Evolutionary conservation across 2,329 filamentous ascomycete species (phyloP), one percentile per base, ranked within the genome.

Genomic region (Trichothecium roseum): DNA sequence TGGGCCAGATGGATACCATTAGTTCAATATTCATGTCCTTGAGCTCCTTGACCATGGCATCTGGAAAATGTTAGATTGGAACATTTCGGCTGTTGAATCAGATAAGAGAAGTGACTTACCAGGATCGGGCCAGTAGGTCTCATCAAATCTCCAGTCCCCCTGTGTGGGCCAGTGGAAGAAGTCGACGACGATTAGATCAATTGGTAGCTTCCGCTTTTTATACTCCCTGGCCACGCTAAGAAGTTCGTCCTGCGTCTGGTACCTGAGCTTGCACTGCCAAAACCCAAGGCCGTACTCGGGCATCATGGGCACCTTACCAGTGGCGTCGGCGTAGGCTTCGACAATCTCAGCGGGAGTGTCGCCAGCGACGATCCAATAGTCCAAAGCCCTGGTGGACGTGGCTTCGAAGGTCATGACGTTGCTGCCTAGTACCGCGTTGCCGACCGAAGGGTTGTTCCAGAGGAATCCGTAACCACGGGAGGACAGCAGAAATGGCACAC

Each of bases 1-100:
- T 81, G 0, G 78, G 78, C 78, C 78, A 82, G 43, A 82, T 69
- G 0, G 74, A 80, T 1, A 82, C 73, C 75, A 82, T 81, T 3
- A 81, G 62, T 46, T 82, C 75, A 31, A 81, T 68, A 0, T 64
- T 62, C 40, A 82, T 52, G 1, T 65, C 59, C 29, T 70, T 62
- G 1, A 81, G 62, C 49, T 81, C 77, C 28, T 61, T 57, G 16
- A 81, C 60, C 78, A 82, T 82, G 4, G 71, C 71, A 31, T 73
- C 73, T 53, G 10, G 17, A 18, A 29, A 5, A 12, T 16, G n/a
- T 15, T 22, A 16, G 17, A 14, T n/a, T 18, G 9, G 16, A n/a
- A 34, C 13, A 3, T 10, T 13, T 17, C 3, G 28, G 8, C 4
- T n/a, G 8, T 16, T 9, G 9, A 41, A 22, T 22, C 6, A 13